phyloP scores from a whole-genome alignment of 805 yeast species.

The Candida quercuum region DNA sequence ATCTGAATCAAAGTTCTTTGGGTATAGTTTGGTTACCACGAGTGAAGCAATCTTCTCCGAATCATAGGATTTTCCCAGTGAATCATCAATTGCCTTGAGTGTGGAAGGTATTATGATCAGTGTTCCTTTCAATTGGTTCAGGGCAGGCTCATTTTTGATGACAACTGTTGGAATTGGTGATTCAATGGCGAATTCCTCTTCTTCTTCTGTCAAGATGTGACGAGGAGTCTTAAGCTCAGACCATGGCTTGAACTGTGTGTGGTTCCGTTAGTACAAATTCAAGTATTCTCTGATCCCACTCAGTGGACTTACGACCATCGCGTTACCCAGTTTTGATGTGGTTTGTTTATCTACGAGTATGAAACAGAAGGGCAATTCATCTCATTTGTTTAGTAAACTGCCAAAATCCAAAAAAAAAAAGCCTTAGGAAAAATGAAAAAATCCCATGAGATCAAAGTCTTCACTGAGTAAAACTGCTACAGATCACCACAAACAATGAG shows the following conservation, averaged over 20 bases:
- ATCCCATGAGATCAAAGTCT: no score
- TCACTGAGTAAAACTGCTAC: no score
- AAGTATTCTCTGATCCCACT: background rate
- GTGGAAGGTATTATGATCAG: conserved; percentile 11
- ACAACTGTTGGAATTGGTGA: conserved; percentile 7
- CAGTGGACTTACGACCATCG: conserved; percentile 14
- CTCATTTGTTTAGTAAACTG: no score
- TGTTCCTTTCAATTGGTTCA: conserved; percentile 11
- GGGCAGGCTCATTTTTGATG: background rate
- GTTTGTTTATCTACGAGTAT: background rate
- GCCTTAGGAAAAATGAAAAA: background rate
- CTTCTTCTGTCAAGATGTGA: conserved; percentile 41
- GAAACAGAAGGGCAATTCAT: no score
- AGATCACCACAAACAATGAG: conserved; percentile 17
- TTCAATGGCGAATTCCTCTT: conserved; percentile 23
- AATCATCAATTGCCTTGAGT: conserved; percentile 14
- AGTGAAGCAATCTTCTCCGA: background rate
- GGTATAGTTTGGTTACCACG: conserved; percentile 6
- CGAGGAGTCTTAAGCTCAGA: conserved; percentile 39
- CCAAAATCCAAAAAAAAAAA: conserved; percentile 1
- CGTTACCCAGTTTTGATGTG: background rate
- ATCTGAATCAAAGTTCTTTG: conserved; percentile 5
- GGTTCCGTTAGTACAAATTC: background rate
- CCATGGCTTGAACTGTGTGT: conserved; percentile 40
- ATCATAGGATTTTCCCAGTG: conserved; percentile 1